Conservation (phyloP, 177 flowering plant species). For the Vitis hybrid region DNA sequence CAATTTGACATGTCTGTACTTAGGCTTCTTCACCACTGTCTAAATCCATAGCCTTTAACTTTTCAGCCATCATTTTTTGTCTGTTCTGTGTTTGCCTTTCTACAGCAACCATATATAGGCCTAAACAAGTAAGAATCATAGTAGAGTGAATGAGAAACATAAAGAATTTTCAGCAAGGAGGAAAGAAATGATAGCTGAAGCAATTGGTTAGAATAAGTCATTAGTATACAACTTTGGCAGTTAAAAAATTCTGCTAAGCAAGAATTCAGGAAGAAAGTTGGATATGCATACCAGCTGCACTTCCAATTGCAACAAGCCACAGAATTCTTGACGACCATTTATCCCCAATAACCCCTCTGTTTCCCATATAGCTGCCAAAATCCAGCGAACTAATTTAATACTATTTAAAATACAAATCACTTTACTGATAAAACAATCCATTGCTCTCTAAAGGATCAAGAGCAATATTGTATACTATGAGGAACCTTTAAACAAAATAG, state of each 20-base stretch:
- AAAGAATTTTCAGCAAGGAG: not conserved
- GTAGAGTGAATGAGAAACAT: not conserved
- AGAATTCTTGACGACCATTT: constrained; percentile 88
- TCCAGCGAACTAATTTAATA: not conserved
- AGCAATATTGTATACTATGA: too few relatives aligned
- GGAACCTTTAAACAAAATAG: not conserved
- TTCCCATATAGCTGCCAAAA: constrained; percentile 33
- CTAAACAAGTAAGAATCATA: constrained; percentile 30
- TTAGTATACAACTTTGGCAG: too few relatives aligned
- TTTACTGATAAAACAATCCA: not conserved
- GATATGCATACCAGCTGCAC: constrained; percentile 58
- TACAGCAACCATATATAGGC: constrained; percentile 78
- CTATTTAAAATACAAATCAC: not conserved
- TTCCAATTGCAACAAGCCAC: constrained; percentile 85
- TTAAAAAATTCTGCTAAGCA: not conserved
- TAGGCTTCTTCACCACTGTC: constrained; percentile 44
- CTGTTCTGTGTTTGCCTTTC: constrained; percentile 77
- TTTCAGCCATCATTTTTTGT: constrained; percentile 56
- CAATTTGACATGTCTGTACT: constrained; percentile 6
- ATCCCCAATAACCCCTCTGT: constrained; percentile 77
- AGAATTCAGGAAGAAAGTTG: not conserved
- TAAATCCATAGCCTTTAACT: constrained; percentile 45
- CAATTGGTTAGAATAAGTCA: not conserved
- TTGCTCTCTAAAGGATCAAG: not conserved
- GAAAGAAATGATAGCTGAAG: not conserved